Conservation (phyloP, 306 rosid genomes). For the Sindora glabra region DNA sequence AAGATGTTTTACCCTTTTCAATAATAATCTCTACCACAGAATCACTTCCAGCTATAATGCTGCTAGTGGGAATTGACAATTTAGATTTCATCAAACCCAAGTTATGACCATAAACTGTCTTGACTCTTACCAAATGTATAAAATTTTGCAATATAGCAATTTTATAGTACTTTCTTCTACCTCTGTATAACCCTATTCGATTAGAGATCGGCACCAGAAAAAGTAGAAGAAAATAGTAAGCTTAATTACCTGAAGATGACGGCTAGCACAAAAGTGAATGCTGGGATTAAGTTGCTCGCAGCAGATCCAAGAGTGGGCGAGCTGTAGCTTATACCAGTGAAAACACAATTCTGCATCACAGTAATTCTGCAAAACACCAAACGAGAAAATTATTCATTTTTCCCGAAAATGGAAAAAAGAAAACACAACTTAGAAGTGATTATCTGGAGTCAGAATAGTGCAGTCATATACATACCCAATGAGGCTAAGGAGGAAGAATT, state of each 20-base stretch:
- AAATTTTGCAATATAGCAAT: neutral
- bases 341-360: conserved; percentile 41
- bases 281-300: conserved; percentile 42
- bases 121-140: neutral
- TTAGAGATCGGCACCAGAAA: no score
- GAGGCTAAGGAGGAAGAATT: conserved; percentile 37
- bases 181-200: no score
- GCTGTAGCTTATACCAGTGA: conserved; percentile 38
- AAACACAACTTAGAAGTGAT: neutral
- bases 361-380: conserved; percentile 33
- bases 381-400: neutral
- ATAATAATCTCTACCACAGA: neutral
- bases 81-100: neutral
- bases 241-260: conserved; percentile 26
- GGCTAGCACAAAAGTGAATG: conserved; percentile 38
- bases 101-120: neutral
- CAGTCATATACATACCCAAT: conserved; percentile 25
- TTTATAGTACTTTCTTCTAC: neutral
- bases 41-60: neutral
- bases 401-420: neutral
- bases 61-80: neutral
- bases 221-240: neutral
- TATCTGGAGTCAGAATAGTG: neutral
- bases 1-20: neutral
- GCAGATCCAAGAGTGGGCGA: conserved; percentile 51